A percentile compares a stretch with the other conserved stretches of the same genome.
phyloP scores from a whole-genome alignment of 2,329 filamentous ascomycete genomes.

The Aspergillus phoenicis region DNA sequence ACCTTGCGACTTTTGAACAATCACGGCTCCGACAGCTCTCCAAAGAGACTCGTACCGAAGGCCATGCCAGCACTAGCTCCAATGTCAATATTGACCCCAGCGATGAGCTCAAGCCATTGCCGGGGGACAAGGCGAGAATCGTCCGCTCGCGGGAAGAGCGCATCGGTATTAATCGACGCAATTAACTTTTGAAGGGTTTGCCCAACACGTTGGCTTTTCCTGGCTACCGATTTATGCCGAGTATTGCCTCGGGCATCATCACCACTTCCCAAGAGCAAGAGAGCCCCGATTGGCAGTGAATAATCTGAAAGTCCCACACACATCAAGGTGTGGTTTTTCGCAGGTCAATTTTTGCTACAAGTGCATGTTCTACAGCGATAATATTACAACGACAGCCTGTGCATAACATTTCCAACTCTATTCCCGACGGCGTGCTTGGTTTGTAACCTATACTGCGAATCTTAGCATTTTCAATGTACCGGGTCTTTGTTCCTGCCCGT shows the following conservation, averaged over 20 bases:
- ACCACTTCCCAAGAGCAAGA: neutral
- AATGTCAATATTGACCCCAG: conserved; percentile 46
- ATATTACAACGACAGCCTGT: too few species aligned
- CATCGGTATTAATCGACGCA: conserved; percentile 42
- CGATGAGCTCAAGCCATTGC: conserved; percentile 54
- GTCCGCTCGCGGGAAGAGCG: conserved; percentile 50
- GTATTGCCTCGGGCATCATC: neutral
- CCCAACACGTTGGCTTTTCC: too few species aligned
- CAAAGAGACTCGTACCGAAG: conserved; percentile 30
- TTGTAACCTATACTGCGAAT: too few species aligned
- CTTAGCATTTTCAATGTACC: too few species aligned
- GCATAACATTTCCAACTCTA: too few species aligned
- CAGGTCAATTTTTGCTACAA: too few species aligned
- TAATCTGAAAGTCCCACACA: too few species aligned
- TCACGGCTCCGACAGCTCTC: conserved; percentile 35
- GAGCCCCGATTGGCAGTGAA: too few species aligned
- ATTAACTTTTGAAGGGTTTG: neutral
- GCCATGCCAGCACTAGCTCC: conserved; percentile 24
- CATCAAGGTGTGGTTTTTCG: too few species aligned
- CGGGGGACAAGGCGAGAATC: conserved; percentile 52
- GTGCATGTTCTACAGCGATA: too few species aligned
- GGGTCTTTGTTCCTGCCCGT: too few species aligned
- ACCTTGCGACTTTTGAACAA: conserved; percentile 52
- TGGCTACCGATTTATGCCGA: neutral
- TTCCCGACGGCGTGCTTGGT: too few species aligned